These are phyloP conservation scores for Aureobasidium sp. DNA, from an alignment of 2,329 filamentous ascomycete genomes.

Conservation along the genomic window DNA sequence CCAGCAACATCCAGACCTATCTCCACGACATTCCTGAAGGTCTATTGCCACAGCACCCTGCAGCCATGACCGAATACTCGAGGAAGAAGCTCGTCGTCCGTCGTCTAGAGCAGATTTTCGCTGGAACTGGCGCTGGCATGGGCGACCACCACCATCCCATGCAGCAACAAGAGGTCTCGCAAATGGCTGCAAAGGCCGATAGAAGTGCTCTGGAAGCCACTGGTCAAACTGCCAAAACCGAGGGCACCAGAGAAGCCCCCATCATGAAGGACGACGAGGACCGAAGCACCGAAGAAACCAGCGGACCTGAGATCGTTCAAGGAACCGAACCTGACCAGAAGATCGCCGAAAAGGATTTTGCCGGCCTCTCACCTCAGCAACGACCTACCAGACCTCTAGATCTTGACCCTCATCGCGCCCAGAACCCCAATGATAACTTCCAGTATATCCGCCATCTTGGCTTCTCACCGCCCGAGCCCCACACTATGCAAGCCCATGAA, in stretches of 20 bases:
- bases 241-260: constrained; percentile 41
- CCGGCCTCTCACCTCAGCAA: constrained; percentile 38
- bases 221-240: constrained; percentile 29
- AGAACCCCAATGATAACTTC: constrained; percentile 70
- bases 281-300: constrained; percentile 18
- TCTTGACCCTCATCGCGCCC: constrained; percentile 69
- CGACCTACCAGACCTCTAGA: constrained; percentile 70
- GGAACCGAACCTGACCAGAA: constrained; percentile 2
- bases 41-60: constrained; percentile 52
- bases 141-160: constrained; percentile 43
- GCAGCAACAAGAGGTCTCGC: constrained; percentile 53
- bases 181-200: constrained; percentile 45
- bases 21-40: constrained; percentile 66
- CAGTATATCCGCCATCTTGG: constrained; percentile 71
- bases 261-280: constrained; percentile 34
- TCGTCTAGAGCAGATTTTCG: constrained; percentile 73
- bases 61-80: constrained; percentile 60
- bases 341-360: constrained; percentile 18
- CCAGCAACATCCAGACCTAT: constrained; percentile 62
- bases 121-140: constrained; percentile 52
- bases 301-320: neutral
- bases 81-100: constrained; percentile 72
- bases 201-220: constrained; percentile 34
- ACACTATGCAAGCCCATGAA: constrained; percentile 45
- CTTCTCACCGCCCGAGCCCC: constrained; percentile 53